Conservation (phyloP, 2,329 filamentous ascomycete genomes). For the Corynespora cassiicola region DNA sequence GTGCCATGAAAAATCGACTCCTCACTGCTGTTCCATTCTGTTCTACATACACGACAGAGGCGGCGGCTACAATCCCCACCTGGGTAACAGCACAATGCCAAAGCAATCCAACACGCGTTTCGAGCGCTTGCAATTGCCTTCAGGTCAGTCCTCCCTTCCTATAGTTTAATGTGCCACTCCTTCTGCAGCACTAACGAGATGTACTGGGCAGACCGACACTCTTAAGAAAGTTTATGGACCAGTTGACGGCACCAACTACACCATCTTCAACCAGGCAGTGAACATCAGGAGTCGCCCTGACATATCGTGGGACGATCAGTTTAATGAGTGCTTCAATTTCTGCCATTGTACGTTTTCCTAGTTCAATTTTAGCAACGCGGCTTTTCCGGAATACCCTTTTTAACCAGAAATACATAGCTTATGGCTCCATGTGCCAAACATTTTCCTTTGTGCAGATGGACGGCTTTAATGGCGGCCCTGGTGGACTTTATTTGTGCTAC, state of each 20-base stretch:
- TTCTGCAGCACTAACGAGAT: too few species aligned
- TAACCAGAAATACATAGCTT: too few species aligned
- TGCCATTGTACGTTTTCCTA: too few species aligned
- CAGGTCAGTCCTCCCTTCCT: background rate
- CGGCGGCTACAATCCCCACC: constrained; percentile 4
- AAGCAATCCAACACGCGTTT: constrained; percentile 1
- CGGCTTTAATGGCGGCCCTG: background rate
- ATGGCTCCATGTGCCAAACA: constrained; percentile 1
- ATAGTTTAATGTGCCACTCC: background rate
- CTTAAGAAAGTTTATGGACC: constrained; percentile 1
- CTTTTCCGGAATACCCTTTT: too few species aligned
- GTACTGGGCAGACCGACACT: background rate
- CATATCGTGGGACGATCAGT: background rate
- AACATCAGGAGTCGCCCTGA: background rate
- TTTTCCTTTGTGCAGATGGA: constrained; percentile 5
- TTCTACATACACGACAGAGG: constrained; percentile 1
- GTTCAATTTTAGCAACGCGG: too few species aligned
- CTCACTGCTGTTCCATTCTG: constrained; percentile 2
- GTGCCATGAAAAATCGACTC: background rate
- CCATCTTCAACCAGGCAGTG: background rate
- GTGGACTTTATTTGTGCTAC: constrained; percentile 3
- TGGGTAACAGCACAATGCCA: constrained; percentile 1
- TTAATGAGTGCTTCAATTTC: background rate
- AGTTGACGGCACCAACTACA: constrained; percentile 1
- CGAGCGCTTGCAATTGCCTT: constrained; percentile 1